Conservation (phyloP, 257 asterid genomes). For the Hygrophila difformis region DNA sequence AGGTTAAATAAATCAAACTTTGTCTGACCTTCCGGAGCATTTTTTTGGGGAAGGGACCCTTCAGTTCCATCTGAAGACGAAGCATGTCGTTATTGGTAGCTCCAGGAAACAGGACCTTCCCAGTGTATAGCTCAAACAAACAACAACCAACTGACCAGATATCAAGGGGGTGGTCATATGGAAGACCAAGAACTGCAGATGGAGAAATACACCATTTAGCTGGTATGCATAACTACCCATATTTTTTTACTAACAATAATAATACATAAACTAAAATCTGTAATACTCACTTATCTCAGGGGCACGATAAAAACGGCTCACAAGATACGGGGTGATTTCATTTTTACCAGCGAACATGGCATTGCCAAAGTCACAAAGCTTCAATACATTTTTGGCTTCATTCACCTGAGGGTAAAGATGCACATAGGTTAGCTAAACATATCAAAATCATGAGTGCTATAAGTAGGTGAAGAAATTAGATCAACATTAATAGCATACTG, state of each 20-base stretch:
- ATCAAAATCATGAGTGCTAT: neutral
- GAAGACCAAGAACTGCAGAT: slow-evolving; percentile 71
- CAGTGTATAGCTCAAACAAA: slow-evolving; percentile 89
- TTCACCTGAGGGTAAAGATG: slow-evolving; percentile 46
- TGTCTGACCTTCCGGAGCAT: slow-evolving; percentile 85
- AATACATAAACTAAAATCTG: neutral
- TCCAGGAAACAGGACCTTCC: slow-evolving; percentile 95
- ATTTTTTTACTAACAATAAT: neutral
- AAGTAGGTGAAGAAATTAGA: neutral
- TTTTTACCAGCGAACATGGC: slow-evolving; percentile 99
- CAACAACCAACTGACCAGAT: slow-evolving; percentile 99
- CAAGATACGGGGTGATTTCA: slow-evolving; percentile 95
- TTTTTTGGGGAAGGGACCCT: slow-evolving; percentile 92
- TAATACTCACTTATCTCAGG: slow-evolving; percentile 88
- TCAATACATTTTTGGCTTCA: slow-evolving; percentile 84
- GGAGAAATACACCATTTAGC: neutral
- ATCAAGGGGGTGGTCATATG: slow-evolving; percentile 96
- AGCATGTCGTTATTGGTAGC: slow-evolving; percentile 95
- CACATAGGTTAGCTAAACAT: neutral
- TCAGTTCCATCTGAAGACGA: slow-evolving; percentile 95
- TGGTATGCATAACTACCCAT: neutral
- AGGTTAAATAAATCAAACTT: neutral
- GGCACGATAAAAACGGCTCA: slow-evolving; percentile 98
- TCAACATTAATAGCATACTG: neutral
- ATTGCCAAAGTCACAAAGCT: slow-evolving; percentile 97